These are phyloP conservation scores for Sisymbrium irio DNA, from an alignment of 345 rosid genomes.

Conservation along the genomic window DNA sequence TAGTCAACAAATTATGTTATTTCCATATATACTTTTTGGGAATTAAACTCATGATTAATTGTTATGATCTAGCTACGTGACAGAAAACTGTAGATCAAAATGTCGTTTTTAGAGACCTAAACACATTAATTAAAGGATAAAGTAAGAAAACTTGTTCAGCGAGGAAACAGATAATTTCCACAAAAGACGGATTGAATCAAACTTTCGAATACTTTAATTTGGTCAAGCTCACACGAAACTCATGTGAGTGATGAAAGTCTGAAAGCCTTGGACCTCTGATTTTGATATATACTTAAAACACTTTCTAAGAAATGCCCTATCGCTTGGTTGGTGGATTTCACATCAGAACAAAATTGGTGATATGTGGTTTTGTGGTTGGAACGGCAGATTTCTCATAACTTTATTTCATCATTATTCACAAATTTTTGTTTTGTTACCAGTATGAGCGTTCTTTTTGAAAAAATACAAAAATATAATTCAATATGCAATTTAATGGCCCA, in stretches of 20 bases:
- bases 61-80: conserved; percentile 23
- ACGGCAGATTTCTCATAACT: neutral
- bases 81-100: conserved; percentile 10
- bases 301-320: conserved; percentile 13
- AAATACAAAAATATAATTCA: neutral
- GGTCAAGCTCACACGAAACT: conserved; percentile 37
- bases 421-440: neutral
- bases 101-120: conserved; percentile 31
- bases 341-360: conserved; percentile 28
- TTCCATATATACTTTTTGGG: neutral
- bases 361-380: conserved; percentile 16
- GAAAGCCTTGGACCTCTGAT: conserved; percentile 23
- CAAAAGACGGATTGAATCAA: conserved; percentile 6
- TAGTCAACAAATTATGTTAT: neutral
- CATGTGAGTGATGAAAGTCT: conserved; percentile 24
- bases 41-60: neutral
- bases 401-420: neutral
- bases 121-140: conserved; percentile 31
- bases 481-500: neutral
- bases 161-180: conserved; percentile 25
- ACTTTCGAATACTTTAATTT: conserved; percentile 26
- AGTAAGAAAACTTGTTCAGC: conserved; percentile 30
- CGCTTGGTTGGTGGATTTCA: conserved; percentile 33
- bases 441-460: neutral
- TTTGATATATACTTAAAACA: conserved; percentile 33